Base-by-base conservation (phyloP, 441 rosid species). In the Populus hybrid region DNA sequence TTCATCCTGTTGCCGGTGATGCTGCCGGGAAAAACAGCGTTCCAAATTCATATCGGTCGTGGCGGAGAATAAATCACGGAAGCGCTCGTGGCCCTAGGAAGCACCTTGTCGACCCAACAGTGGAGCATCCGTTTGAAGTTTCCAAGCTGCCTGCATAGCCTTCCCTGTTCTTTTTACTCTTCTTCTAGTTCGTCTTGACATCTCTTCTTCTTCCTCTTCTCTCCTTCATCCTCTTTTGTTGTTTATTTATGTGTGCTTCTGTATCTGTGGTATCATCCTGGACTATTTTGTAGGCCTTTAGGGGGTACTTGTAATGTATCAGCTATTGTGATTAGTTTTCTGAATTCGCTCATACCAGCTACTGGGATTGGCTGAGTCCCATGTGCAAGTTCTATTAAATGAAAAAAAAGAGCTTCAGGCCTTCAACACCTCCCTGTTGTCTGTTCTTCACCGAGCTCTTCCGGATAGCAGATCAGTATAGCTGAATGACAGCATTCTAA, bases 71-170 rank as follows among this genome's bases (percentile, higher is more conserved):
- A 77, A 84, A 85, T 69, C 93, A 88, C 50, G 90, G 91, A 73
- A 87, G 88, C 78, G 73, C 73, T 69, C 89, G 91, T 1, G 87
- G 92, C 65, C 86, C 86, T 59, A 79, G 75, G 71, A 83, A 88
- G 57, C 87, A 84, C 78, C 83, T 85, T 67, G 71, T 80, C 76
- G 75, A 81, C 68, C 89, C 86, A 5, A 53, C 86, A 0, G 30
- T 26, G 3, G 73, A 83, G 69, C 83, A 80, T 19, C 84, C 83
- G 9, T 73, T 80, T 76, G 79, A 76, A 77, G 78, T 85, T 71
- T 80, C 86, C 61, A 76, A 86, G 85, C 71, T 89, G 76, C 84
- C 85, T 50, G 71, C 76, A 5, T 89, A 87, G 82, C 21, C 3
- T 0, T 8, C 11, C 11, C 5, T 21, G n/a, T 4, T 5, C 7